Evolutionary conservation across 306 rosid genomes (phyloP).

Genomic region (Rubus idaeus): DNA sequence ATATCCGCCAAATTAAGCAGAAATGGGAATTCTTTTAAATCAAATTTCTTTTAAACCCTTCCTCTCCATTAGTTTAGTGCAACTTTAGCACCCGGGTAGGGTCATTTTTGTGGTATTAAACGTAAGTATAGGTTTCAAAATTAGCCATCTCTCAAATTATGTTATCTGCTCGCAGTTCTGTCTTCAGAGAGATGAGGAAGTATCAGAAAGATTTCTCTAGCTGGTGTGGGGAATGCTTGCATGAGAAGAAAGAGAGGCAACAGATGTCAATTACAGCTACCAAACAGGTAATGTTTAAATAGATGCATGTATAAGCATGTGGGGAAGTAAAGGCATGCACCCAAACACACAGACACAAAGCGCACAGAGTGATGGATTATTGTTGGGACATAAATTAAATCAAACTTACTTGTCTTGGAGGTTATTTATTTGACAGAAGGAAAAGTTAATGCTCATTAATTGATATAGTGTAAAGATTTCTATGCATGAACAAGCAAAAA

Average conservation of each 20-base stretch:
- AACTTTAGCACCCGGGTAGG: neutral
- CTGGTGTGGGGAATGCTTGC: slow-evolving; percentile 91
- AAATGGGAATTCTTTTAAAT: neutral
- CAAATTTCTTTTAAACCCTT: neutral
- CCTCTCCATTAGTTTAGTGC: neutral
- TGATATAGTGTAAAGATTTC: neutral
- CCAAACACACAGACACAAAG: neutral
- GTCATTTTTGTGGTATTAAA: neutral
- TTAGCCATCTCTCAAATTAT: neutral
- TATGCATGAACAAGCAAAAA: too few species aligned
- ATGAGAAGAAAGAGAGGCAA: slow-evolving; percentile 68
- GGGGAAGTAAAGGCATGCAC: neutral
- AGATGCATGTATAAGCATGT: neutral
- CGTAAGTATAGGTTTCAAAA: neutral
- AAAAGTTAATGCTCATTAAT: neutral
- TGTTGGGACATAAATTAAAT: too few species aligned
- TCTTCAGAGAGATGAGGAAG: slow-evolving; percentile 77
- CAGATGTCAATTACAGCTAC: slow-evolving; percentile 49
- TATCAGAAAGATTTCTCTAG: slow-evolving; percentile 56
- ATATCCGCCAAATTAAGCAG: neutral
- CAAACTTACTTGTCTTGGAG: neutral
- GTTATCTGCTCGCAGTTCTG: slow-evolving; percentile 49
- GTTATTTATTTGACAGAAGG: neutral
- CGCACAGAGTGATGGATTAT: neutral
- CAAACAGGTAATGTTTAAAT: slow-evolving; percentile 48